A percentile compares a stretch with the other conserved stretches of the same genome.
Evolutionary conservation across 805 yeast genomes (phyloP).

Genomic region (Wickerhamomyces silvicola): DNA sequence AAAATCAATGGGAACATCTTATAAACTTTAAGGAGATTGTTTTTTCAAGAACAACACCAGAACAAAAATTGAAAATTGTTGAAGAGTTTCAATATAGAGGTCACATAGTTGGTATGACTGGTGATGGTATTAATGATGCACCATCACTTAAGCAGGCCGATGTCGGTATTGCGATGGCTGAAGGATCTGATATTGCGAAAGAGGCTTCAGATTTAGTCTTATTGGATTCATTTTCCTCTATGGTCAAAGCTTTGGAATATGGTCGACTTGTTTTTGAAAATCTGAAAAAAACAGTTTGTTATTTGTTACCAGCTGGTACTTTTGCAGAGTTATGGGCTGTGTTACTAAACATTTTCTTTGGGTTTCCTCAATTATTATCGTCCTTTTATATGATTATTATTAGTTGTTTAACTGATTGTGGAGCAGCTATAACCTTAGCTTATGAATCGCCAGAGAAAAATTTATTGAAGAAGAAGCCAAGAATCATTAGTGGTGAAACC

Average conservation of each 20-base stretch:
- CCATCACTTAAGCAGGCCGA: slow-evolving; percentile 82
- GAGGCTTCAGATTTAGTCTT: slow-evolving; percentile 21
- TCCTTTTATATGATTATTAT: slow-evolving; percentile 47
- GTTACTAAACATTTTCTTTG: slow-evolving; percentile 39
- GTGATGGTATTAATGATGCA: slow-evolving; percentile 87
- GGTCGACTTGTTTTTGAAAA: slow-evolving; percentile 45
- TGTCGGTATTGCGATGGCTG: slow-evolving; percentile 72
- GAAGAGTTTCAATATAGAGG: slow-evolving; percentile 51
- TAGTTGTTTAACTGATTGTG: slow-evolving; percentile 41
- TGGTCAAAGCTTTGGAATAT: slow-evolving; percentile 33
- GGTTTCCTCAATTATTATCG: slow-evolving; percentile 42
- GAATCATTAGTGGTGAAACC: slow-evolving; percentile 35
- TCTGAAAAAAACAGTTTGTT: slow-evolving; percentile 38
- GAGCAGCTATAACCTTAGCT: slow-evolving; percentile 37
- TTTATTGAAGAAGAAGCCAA: slow-evolving; percentile 34
- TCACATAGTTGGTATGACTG: slow-evolving; percentile 87
- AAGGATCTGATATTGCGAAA: slow-evolving; percentile 22
- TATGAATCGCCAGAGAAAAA: slow-evolving; percentile 39
- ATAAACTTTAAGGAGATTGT: slow-evolving; percentile 35
- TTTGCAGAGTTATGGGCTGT: slow-evolving; percentile 48
- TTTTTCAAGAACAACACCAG: slow-evolving; percentile 32
- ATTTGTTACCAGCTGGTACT: slow-evolving; percentile 47
- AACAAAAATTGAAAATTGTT: slow-evolving; percentile 45
- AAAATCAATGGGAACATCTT: slow-evolving; percentile 37
- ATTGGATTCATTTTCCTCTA: slow-evolving; percentile 20